Base-by-base conservation (phyloP, 768 basidiomycete species). In the Obba rivulosa region DNA sequence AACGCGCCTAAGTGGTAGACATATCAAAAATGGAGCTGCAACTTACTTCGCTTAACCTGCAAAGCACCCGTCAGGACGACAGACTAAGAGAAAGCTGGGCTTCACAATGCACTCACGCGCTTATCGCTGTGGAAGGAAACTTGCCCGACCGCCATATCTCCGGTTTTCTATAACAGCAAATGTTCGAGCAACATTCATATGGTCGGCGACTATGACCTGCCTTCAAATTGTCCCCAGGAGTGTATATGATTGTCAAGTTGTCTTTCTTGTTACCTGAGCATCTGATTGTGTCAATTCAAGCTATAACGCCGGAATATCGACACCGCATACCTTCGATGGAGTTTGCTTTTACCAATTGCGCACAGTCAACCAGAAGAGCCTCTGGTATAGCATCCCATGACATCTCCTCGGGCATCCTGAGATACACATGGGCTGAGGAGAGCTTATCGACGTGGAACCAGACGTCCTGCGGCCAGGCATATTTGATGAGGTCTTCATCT, bases 401-500 rank as follows among this genome's bases (percentile, higher is more conserved):
- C 75, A 94, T 86, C n/a, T 69, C 72, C 2, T 80, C 78, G 0
- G 88, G 78, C 74, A 97, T 81, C 28, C 94, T 85, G n/a, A 98
- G 72, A 64, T 98, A 98, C 35, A 98, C 94, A 65, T 97, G 92
- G 1, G 94, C 93, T 3, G 93, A 96, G 0, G 92, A 95, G 23
- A 98, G 81, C 65, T 94, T 95, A 73, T 98, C 96, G 52, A 99
- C 96, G 66, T 98, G 96, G 56, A 98, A 96, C 91, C 89, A 91
- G 45, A 91, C 69, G 52, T 92, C 89, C 65, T 86, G 81, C 8
- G 87, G 85, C 85, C 85, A 87, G 7, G 87, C 93, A 59, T 92
- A 96, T 67, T 82, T 88, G 59, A 98, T 92, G 43, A 98, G 70
- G 42, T 96, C 93, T 65, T 98, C 95, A 70, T 99, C 95, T 98